A percentile compares a stretch with the other conserved stretches of the same genome.
Evolutionary conservation across 2,329 filamentous ascomycete genomes (phyloP).

Genomic region (Chalara sp.): DNA sequence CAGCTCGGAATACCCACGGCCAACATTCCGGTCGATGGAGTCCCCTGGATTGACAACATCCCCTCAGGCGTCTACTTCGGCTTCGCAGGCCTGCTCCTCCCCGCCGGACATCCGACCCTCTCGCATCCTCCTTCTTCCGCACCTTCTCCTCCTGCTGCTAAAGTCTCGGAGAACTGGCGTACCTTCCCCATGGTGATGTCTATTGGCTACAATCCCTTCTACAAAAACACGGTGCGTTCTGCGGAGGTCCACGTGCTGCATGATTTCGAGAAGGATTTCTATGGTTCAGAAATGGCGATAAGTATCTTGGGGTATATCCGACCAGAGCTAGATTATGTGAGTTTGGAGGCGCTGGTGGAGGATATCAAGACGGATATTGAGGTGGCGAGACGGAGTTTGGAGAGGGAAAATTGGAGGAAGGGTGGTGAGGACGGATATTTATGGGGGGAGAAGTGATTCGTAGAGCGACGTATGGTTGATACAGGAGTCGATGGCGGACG

Average conservation of each 20-base stretch:
- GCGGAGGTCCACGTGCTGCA: constrained; percentile 90
- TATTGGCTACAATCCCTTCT: constrained; percentile 96
- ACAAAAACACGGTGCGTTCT: constrained; percentile 80
- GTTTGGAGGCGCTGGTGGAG: constrained; percentile 72
- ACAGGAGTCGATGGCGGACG: too few relatives aligned
- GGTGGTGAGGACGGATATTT: constrained; percentile 13
- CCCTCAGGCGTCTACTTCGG: constrained; percentile 89
- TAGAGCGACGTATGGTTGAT: too few relatives aligned
- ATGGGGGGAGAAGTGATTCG: constrained; percentile 5
- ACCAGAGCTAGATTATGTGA: constrained; percentile 82
- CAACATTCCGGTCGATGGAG: constrained; percentile 72
- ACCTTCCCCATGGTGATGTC: constrained; percentile 87
- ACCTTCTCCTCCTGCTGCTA: constrained; percentile 13
- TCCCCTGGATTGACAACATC: constrained; percentile 55
- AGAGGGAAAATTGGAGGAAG: constrained; percentile 50
- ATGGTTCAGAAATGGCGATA: constrained; percentile 71
- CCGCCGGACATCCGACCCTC: constrained; percentile 36
- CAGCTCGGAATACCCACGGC: constrained; percentile 94
- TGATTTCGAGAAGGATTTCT: constrained; percentile 74
- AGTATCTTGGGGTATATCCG: constrained; percentile 82
- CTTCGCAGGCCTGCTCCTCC: constrained; percentile 68
- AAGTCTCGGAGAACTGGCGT: constrained; percentile 19
- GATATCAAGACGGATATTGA: constrained; percentile 88
- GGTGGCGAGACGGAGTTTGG: constrained; percentile 69
- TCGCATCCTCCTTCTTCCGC: constrained; percentile 10